Evolutionary conservation across 2,329 filamentous ascomycete genomes (phyloP).

Genomic region (Verticillium alfalfae): DNA sequence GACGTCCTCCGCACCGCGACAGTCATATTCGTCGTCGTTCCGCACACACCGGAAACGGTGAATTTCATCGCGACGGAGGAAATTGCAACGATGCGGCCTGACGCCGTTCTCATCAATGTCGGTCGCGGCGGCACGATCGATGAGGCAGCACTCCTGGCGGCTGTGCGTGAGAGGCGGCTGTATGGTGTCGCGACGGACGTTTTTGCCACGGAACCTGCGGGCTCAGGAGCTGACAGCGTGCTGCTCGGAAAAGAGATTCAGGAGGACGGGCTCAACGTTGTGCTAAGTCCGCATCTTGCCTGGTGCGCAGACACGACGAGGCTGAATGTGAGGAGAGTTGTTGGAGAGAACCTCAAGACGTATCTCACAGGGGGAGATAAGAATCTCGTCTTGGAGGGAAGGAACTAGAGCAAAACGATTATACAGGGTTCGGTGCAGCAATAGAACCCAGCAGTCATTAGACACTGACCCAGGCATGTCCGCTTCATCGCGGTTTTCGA

Average conservation of each 20-base stretch:
- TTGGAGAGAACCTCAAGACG: slow-evolving; percentile 7
- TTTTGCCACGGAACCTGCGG: slow-evolving; percentile 17
- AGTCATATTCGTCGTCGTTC: slow-evolving; percentile 17
- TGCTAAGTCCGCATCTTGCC: slow-evolving; percentile 24
- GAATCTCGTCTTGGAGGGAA: slow-evolving; percentile 9
- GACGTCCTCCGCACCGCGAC: slow-evolving; percentile 15
- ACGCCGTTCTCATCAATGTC: slow-evolving; percentile 19
- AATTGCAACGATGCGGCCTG: slow-evolving; percentile 9
- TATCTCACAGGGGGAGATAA: slow-evolving; percentile 6
- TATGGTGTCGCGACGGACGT: slow-evolving; percentile 30
- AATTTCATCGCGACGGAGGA: slow-evolving; percentile 13
- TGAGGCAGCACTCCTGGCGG: slow-evolving; percentile 24
- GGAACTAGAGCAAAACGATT: not conserved
- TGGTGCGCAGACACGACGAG: slow-evolving; percentile 13
- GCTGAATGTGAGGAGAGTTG: slow-evolving; percentile 8
- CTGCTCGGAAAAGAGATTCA: slow-evolving; percentile 4
- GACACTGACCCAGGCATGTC: too few species aligned
- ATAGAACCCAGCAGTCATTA: too few species aligned
- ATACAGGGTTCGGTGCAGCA: not conserved
- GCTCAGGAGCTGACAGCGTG: slow-evolving; percentile 8
- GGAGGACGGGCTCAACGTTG: slow-evolving; percentile 17
- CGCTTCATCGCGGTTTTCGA: too few species aligned
- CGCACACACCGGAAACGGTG: slow-evolving; percentile 12
- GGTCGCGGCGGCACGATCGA: slow-evolving; percentile 27
- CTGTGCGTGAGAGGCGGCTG: slow-evolving; percentile 19